Base-by-base conservation (phyloP, 2,329 filamentous ascomycete species). In the Ophiocordyceps camponoti-saundersi region DNA sequence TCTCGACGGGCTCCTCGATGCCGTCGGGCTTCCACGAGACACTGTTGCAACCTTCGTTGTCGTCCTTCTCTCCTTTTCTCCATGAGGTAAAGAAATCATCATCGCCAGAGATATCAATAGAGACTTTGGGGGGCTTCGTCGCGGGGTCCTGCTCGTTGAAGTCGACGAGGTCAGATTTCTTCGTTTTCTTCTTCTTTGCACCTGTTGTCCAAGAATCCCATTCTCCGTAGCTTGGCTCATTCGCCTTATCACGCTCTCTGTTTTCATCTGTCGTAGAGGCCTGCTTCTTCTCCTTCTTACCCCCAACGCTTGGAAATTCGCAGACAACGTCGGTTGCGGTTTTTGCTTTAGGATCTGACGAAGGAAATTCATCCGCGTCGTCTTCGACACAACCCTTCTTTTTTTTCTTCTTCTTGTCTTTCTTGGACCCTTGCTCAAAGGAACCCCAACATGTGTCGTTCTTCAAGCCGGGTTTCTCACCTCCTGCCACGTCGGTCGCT, bases 11-110 rank as follows among this genome's bases (percentile, higher is more conserved):
- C 48, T 71, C 68, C 51, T 71, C 67, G 42, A 65, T 63, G 23
- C 59, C 58, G 49, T 69, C 63, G 34, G 63, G 63, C 51, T 65
- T 66, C 50, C 64, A 57, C 46, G 56, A 59, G 47, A 55, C 53
- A 46, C 59, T 56, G 40, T 59, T 54, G 43, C 48, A 46, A 16
- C 44, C 57, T 40, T 64, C 63, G 49, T 65, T 66, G 47, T 64
- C 65, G 48, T 65, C 57, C 50, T 75, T 76, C 55, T 75, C 75
- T 12, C 67, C 64, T 46, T 69, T 74, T 30, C 70, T 72, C 67
- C 75, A 79, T 44, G 71, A 70, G 49, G 65, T 70, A 57, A 75
- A 76, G 52, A 75, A 74, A 48, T 72, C 72, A 47, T 74, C 71
- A 41, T 66, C 65, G 15, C 57, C 61, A 34, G 61, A 56, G 45